Conservation (phyloP, 805 yeast genomes). For the Wickerhamiella galacta region DNA sequence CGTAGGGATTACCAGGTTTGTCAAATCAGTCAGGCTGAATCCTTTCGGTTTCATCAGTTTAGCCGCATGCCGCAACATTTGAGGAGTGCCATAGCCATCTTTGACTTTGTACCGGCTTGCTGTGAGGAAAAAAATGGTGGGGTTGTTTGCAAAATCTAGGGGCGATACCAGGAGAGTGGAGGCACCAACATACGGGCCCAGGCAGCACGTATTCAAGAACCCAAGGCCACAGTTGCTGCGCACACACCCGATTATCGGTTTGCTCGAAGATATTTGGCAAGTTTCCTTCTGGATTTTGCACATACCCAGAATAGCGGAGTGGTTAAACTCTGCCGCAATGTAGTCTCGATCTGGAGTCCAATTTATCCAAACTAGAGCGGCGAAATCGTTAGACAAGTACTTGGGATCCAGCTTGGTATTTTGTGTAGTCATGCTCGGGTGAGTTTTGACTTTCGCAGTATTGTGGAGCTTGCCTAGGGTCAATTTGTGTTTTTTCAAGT, state of each 20-base stretch:
- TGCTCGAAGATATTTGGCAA: conserved; percentile 56
- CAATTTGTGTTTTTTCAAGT: conserved; percentile 31
- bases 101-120: conserved; percentile 65
- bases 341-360: conserved; percentile 59
- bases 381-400: conserved; percentile 24
- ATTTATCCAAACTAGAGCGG: conserved; percentile 48
- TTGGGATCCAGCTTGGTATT: conserved; percentile 14
- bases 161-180: conserved; percentile 71
- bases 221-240: conserved; percentile 77
- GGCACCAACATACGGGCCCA: conserved; percentile 78
- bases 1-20: conserved; percentile 69
- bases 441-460: conserved; percentile 39
- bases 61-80: conserved; percentile 64
- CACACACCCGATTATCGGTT: conserved; percentile 71
- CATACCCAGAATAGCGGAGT: conserved; percentile 49
- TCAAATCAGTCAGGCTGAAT: conserved; percentile 42
- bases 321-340: conserved; percentile 39
- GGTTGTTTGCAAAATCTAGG: conserved; percentile 56
- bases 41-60: conserved; percentile 42
- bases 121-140: conserved; percentile 51
- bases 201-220: conserved; percentile 62
- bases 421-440: conserved; percentile 14
- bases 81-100: conserved; percentile 71
- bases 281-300: conserved; percentile 88
- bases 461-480: conserved; percentile 41